Base-by-base conservation (phyloP, 108 stramenopile genomes). In the Conticribra weissflogii region DNA sequence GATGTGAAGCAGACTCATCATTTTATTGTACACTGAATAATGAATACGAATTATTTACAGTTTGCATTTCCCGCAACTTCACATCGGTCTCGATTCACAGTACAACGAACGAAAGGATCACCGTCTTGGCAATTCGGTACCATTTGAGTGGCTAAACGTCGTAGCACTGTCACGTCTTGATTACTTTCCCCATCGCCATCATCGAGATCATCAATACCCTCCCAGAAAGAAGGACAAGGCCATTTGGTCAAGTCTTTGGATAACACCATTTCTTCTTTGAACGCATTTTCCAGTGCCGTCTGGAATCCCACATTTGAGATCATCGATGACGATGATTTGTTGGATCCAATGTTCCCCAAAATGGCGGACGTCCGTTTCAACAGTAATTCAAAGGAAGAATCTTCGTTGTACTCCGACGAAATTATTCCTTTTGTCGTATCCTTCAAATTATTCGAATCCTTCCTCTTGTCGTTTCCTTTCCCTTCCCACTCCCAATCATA, bases 161-260 rank as follows among this genome's bases (percentile, higher is more conserved):
- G 29, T 0, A 74, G 19, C 19, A 69, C 41, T 18, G 7, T 50
- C 64, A 33, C 53, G 41, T 63, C 50, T 17, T 61, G 54, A 27
- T 67, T 29, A 2, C 17, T 31, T 53, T 52, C 51, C 19, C 22
- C 53, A 15, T 66, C 23, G n/a, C 76, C n/a, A 78, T 27, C 19
- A 70, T 45, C 24, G 57, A 54, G 2, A 64, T 57, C 25, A 29
- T 85, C 83, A 5, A 82, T 86, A 14, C 82, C 85, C 32, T 74
- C 76, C 88, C 88, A 93, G 75, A 93, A 87, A 41, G 85, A 85
- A 54, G 82, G 77, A 73, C 91, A 93, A 4, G 91, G 91, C 91
- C 91, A 93, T 25, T 52, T 64, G 8, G 78, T 85, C 46, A 90
- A 31, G 59, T 90, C 79, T 24, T 83, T 72, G 32, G 85, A 78